Conservation (phyloP, 306 rosid species). For the Gleditsia sinensis region DNA sequence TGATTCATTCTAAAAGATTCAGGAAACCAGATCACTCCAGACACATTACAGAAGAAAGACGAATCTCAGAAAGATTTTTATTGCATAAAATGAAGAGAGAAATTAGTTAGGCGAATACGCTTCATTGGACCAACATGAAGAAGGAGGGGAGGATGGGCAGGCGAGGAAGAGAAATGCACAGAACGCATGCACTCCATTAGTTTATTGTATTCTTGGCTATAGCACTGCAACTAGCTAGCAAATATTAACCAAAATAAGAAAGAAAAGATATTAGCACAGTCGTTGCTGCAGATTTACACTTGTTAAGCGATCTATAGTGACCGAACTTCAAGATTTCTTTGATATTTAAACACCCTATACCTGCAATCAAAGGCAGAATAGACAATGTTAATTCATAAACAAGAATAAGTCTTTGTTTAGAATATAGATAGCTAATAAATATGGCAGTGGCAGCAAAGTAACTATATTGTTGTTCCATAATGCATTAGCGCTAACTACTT, state of each 20-base stretch:
- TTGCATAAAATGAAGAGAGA: conserved; percentile 32
- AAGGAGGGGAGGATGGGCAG: neutral
- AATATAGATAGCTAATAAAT: neutral
- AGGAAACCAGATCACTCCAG: conserved; percentile 6
- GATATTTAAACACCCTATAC: conserved; percentile 35
- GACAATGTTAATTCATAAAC: conserved; percentile 27
- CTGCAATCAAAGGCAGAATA: conserved; percentile 48
- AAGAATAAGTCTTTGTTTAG: neutral
- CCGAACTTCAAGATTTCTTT: conserved; percentile 45
- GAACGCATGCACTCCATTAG: conserved; percentile 18
- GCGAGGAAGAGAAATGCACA: conserved; percentile 30
- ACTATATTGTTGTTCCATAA: neutral
- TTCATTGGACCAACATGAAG: conserved; percentile 19
- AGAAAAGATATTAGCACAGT: conserved; percentile 33
- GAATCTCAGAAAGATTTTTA: conserved; percentile 31
- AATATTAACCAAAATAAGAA: conserved; percentile 27
- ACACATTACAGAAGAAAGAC: conserved; percentile 16
- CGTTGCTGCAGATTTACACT: conserved; percentile 61
- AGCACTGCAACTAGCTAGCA: conserved; percentile 41
- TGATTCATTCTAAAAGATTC: neutral
- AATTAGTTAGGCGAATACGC: neutral
- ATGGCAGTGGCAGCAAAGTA: neutral
- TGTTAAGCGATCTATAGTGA: conserved; percentile 43
- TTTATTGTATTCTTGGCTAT: conserved; percentile 38
- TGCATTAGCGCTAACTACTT: neutral